Percentiles rank a stretch among this genome's conserved stretches.
phyloP scores from a whole-genome alignment of 441 rosid species.

The Populus tomentosa region DNA sequence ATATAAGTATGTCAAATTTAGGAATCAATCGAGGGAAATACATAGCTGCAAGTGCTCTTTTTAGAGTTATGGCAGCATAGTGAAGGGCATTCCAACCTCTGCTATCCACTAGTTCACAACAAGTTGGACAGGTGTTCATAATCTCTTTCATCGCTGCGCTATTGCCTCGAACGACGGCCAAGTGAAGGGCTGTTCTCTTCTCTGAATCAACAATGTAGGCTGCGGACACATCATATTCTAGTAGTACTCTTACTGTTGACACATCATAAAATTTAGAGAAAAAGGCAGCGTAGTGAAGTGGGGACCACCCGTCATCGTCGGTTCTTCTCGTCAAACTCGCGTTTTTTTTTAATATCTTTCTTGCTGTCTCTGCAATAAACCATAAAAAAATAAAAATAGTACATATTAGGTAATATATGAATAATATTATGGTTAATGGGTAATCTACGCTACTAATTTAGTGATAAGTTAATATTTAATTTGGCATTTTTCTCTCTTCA shows the following conservation, averaged over 20 bases:
- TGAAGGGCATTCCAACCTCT: conserved; percentile 20
- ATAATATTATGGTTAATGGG: too few relatives aligned
- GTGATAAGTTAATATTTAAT: too few relatives aligned
- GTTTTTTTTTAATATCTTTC: too few relatives aligned
- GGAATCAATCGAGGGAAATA: neutral
- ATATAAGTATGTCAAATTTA: neutral
- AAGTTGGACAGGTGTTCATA: neutral
- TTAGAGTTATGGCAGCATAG: neutral
- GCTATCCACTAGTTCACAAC: neutral
- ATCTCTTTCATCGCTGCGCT: neutral
- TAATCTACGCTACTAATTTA: too few relatives aligned
- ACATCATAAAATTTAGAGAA: too few relatives aligned
- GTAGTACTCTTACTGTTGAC: neutral
- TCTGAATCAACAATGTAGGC: neutral
- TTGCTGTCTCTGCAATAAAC: too few relatives aligned
- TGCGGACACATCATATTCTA: neutral
- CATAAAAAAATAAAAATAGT: too few relatives aligned
- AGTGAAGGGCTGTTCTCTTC: conserved; percentile 4
- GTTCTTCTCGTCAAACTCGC: too few relatives aligned
- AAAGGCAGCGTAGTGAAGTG: too few relatives aligned
- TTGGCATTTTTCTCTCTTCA: too few relatives aligned
- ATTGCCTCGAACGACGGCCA: neutral
- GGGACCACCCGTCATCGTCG: too few relatives aligned
- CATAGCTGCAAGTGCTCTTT: neutral
- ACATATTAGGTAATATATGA: too few relatives aligned